Conservation (phyloP, 2,329 filamentous ascomycete species). For the Lasiodiplodia sp. region DNA sequence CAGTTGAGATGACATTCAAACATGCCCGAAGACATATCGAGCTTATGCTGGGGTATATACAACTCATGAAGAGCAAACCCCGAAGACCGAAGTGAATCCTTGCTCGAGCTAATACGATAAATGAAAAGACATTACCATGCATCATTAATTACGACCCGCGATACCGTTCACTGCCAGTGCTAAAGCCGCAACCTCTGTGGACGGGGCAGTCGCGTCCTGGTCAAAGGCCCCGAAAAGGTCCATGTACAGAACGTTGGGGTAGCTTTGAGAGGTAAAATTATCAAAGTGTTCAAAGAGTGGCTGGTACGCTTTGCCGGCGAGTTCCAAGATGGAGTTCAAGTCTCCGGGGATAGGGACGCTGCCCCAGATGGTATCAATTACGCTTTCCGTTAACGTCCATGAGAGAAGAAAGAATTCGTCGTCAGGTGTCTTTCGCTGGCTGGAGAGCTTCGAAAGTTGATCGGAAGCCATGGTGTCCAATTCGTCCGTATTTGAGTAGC, state of each 20-base stretch:
- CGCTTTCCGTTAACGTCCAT: conserved; percentile 46
- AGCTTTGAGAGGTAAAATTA: conserved; percentile 44
- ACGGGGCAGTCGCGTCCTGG: conserved; percentile 35
- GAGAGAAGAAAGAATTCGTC: conserved; percentile 46
- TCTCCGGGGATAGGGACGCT: conserved; percentile 40
- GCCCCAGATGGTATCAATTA: conserved; percentile 37
- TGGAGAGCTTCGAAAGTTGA: conserved; percentile 47
- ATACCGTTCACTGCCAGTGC: conserved; percentile 45
- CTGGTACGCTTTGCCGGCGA: conserved; percentile 41
- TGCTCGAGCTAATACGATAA: background rate
- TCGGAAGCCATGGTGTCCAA: conserved; percentile 43
- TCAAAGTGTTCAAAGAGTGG: conserved; percentile 43
- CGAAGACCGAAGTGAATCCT: background rate
- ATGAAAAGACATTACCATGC: conserved; percentile 4
- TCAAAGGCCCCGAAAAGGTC: conserved; percentile 44
- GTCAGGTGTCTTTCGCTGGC: conserved; percentile 41
- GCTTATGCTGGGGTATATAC: conserved; percentile 13
- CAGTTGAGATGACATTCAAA: background rate
- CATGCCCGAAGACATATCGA: background rate
- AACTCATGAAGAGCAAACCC: background rate
- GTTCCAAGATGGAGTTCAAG: conserved; percentile 42
- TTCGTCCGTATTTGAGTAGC: conserved; percentile 47
- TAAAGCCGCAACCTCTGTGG: conserved; percentile 42
- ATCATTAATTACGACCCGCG: conserved; percentile 4
- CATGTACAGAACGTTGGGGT: conserved; percentile 47